These are phyloP conservation scores for Globisporangium middletonii DNA, from an alignment of 352 stramenopile genomes.

Conservation along the genomic window DNA sequence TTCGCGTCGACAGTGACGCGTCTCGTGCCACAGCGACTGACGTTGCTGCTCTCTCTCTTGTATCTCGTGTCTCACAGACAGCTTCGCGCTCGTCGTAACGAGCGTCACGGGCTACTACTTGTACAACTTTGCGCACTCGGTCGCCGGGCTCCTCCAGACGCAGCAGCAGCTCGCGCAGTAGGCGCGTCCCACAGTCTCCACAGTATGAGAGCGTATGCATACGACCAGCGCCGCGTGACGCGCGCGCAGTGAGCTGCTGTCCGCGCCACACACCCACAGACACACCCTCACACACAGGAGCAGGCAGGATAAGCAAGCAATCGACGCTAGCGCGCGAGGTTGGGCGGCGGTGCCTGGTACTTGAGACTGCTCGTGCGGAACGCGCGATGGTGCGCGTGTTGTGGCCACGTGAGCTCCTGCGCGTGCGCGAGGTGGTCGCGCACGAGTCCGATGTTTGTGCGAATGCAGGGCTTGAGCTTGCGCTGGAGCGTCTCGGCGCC, in stretches of 20 bases:
- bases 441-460: conserved; percentile 45
- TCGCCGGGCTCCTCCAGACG: conserved; percentile 39
- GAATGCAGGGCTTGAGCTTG: conserved; percentile 54
- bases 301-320: not conserved
- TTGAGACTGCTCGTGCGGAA: conserved; percentile 10
- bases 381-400: conserved; percentile 28
- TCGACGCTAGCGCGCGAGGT: conserved; percentile 1
- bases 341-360: conserved; percentile 6
- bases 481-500: conserved; percentile 34
- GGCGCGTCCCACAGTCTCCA: not conserved
- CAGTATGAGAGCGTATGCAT: not conserved
- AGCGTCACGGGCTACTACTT: conserved; percentile 75
- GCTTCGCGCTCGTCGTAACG: conserved; percentile 60
- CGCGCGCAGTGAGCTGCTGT: too few species aligned
- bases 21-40: not conserved
- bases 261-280: not conserved
- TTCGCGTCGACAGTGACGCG: too few species aligned
- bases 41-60: not conserved
- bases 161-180: conserved; percentile 5
- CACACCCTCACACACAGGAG: not conserved
- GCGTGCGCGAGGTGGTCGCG: conserved; percentile 56
- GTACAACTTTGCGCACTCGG: conserved; percentile 51
- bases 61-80: conserved; percentile 28
- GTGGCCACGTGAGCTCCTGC: conserved; percentile 47
- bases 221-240: too few species aligned